These are phyloP conservation scores for Nematodospora valgi DNA, from an alignment of 805 yeast genomes.

Conservation along the genomic window DNA sequence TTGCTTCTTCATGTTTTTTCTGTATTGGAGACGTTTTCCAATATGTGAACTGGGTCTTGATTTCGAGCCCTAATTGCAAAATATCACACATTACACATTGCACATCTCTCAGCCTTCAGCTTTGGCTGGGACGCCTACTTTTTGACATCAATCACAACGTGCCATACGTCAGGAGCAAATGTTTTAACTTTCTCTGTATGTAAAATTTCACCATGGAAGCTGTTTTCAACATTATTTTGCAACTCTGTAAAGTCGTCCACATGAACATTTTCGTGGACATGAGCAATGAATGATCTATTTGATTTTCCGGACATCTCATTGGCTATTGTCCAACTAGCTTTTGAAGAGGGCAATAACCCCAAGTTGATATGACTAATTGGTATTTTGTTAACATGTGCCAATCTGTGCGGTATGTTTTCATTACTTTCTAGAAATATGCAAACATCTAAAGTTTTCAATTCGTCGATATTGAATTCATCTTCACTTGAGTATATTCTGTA, in stretches of 20 bases:
- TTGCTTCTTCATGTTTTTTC: too few relatives aligned
- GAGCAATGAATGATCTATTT: conserved; percentile 33
- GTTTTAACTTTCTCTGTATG: conserved; percentile 71
- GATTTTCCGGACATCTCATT: conserved; percentile 15
- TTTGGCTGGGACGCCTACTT: too few relatives aligned
- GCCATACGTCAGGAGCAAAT: conserved; percentile 87
- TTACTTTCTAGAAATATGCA: conserved; percentile 66
- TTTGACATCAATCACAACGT: conserved; percentile 46
- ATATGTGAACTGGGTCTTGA: too few relatives aligned
- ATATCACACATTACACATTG: too few relatives aligned
- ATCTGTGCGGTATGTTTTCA: conserved; percentile 44
- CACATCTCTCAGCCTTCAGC: too few relatives aligned
- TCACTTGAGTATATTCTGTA: conserved; percentile 26
- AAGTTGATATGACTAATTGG: conserved; percentile 62
- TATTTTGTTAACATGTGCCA: conserved; percentile 17
- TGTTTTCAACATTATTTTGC: conserved; percentile 11
- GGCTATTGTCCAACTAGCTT: conserved; percentile 56
- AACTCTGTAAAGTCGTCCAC: conserved; percentile 34
- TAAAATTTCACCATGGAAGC: conserved; percentile 12
- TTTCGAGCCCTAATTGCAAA: too few relatives aligned
- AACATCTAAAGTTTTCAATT: conserved; percentile 22
- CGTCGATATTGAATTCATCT: conserved; percentile 26
- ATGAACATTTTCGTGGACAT: conserved; percentile 75
- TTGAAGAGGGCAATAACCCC: conserved; percentile 75
- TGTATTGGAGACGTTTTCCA: too few relatives aligned